These are phyloP conservation scores for Aspergillus nanangensis DNA, from an alignment of 495 filamentous ascomycete genomes.

Conservation along the genomic window DNA sequence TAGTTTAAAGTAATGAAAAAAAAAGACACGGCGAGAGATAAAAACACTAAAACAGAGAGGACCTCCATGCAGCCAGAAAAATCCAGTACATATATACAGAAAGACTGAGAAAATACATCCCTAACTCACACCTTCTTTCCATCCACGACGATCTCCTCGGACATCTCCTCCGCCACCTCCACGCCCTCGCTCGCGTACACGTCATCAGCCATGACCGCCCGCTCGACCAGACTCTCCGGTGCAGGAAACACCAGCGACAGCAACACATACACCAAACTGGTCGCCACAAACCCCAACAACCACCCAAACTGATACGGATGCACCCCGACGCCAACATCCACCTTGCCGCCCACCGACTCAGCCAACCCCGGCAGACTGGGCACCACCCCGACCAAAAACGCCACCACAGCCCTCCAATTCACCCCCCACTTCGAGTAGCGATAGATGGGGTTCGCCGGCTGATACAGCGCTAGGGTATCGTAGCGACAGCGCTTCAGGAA, in stretches of 20 bases:
- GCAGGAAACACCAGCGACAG: constrained; percentile 36
- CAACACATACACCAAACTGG: constrained; percentile 40
- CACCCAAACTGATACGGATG: constrained; percentile 54
- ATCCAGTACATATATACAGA: no score
- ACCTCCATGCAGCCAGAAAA: no score
- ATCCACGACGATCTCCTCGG: no score
- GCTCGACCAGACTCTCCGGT: constrained; percentile 32
- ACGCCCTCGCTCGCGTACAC: constrained; percentile 34
- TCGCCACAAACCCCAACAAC: constrained; percentile 48
- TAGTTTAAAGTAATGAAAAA: no score
- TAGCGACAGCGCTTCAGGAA: constrained; percentile 56
- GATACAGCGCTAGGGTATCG: constrained; percentile 51
- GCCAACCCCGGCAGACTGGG: constrained; percentile 59
- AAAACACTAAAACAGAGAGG: no score
- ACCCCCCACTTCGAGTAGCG: constrained; percentile 54
- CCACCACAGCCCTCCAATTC: constrained; percentile 63
- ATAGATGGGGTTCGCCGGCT: constrained; percentile 33
- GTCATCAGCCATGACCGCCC: constrained; percentile 45
- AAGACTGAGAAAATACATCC: no score
- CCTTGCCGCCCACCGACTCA: constrained; percentile 40
- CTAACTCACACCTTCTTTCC: no score
- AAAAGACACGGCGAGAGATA: no score
- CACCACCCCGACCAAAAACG: constrained; percentile 58
- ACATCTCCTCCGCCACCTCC: constrained; percentile 21
- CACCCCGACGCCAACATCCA: constrained; percentile 42